A percentile compares a stretch with the other conserved stretches of the same genome.
Evolutionary conservation across 164 flowering plant species (phyloP).

Genomic region (Paratinospora sagittata): DNA sequence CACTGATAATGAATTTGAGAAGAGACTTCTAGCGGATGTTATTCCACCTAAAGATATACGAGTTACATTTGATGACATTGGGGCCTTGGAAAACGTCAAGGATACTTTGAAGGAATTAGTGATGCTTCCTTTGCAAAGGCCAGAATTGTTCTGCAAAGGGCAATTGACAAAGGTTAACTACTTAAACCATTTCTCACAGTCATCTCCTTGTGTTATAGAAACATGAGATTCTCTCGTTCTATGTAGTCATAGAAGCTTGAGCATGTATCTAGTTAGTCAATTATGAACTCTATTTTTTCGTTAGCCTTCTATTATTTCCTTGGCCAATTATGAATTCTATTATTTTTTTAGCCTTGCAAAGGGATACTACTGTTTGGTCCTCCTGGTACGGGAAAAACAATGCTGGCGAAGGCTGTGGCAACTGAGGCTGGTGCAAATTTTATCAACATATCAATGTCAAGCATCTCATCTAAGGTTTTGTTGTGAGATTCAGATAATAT

Average conservation of each 20-base stretch:
- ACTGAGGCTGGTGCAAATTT: constrained; percentile 97
- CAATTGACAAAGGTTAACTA: constrained; percentile 72
- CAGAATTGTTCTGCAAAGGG: constrained; percentile 85
- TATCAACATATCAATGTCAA: constrained; percentile 96
- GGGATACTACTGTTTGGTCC: constrained; percentile 93
- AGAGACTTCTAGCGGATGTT: constrained; percentile 81
- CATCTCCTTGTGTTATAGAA: neutral
- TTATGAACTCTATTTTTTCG: neutral
- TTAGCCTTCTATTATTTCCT: constrained; percentile 44
- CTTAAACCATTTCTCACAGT: neutral
- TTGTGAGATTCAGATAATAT: neutral
- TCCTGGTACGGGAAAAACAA: constrained; percentile 95
- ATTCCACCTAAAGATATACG: constrained; percentile 93
- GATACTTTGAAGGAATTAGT: constrained; percentile 93
- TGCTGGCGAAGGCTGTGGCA: constrained; percentile 97
- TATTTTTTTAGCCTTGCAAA: constrained; percentile 69
- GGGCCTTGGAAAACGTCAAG: constrained; percentile 89
- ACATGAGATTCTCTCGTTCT: neutral
- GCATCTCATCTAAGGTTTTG: constrained; percentile 83
- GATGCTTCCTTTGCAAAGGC: constrained; percentile 96
- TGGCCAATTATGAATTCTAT: neutral
- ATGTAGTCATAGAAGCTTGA: no score
- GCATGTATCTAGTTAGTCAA: no score
- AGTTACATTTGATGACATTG: constrained; percentile 90
- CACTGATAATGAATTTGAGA: constrained; percentile 94